Evolutionary conservation across 306 rosid species (phyloP).

Genomic region (Macrotyloma uniflorum): DNA sequence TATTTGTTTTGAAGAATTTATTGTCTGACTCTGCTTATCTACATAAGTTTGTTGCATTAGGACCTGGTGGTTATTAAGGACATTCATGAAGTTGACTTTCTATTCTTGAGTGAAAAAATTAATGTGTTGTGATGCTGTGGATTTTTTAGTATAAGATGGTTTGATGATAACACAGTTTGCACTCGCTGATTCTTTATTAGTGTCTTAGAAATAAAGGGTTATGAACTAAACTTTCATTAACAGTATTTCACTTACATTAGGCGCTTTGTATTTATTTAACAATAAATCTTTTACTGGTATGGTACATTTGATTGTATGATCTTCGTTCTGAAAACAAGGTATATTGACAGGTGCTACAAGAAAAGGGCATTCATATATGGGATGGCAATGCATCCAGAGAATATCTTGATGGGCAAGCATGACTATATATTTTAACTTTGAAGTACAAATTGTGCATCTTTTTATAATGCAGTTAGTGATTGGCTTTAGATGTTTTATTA

Average conservation of each 20-base stretch:
- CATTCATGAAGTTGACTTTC: background rate
- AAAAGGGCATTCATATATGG: slow-evolving; percentile 91
- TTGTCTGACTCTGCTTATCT: background rate
- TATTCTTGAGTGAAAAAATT: background rate
- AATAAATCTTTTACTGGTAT: slow-evolving; percentile 1
- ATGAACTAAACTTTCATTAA: background rate
- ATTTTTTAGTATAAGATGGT: background rate
- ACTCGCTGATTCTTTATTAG: background rate
- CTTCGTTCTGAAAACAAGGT: slow-evolving; percentile 26
- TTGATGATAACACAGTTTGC: slow-evolving; percentile 9
- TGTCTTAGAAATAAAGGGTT: background rate
- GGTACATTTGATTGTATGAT: slow-evolving; percentile 18
- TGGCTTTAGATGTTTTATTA: slow-evolving; percentile 29
- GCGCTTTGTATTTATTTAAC: background rate
- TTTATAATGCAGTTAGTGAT: slow-evolving; percentile 27
- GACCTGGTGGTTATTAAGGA: background rate
- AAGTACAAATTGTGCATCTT: background rate
- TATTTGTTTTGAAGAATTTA: background rate
- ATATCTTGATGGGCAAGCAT: slow-evolving; percentile 83
- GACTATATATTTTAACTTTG: slow-evolving; percentile 13
- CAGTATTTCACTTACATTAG: background rate
- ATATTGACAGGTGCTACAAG: slow-evolving; percentile 76
- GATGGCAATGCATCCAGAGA: slow-evolving; percentile 97
- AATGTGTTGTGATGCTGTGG: background rate
- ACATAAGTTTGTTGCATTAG: slow-evolving; percentile 2